Evolutionary conservation across 495 filamentous ascomycete species (phyloP), one percentile per base, ranked within the genome.

Genomic region (Penicillium ucsense): DNA sequence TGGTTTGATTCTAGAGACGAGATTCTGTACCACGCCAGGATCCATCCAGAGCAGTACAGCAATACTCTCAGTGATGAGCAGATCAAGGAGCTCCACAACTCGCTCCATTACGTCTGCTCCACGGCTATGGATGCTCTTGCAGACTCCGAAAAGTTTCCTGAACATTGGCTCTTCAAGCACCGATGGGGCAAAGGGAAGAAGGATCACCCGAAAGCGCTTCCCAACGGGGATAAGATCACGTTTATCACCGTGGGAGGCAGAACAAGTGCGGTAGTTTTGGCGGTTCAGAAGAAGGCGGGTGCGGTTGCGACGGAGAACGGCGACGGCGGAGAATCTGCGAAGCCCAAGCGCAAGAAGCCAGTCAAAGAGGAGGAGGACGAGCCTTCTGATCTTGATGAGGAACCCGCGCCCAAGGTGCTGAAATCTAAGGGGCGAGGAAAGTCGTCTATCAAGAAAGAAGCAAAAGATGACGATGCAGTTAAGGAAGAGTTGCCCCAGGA

Each of bases 21-120:
- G 53, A 82, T 95, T 31, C 61, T 98, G 30, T 96, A 86, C 56
- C 80, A 95, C 54, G 83, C 90, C 4, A 82, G 77, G 46, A 77
- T 96, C 10, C 92, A 98, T 49, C 92, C 92, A 0, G 91, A 95
- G 61, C 85, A 92, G 52, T 91, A 90, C 66, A 86, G 84, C 63
- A 82, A 96, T 55, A 88, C 86, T 6, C 81, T 98, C 54, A 71
- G 57, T 47, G 77, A 85, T 39, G 77, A 68, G 4, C 85, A 95
- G 60, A 76, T 92, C 48, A 77, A 77, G 52, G 70, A 70, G 29
- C 72, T 98, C 6, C 80, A 91, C 63, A 67, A 77, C n/a, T 75
- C 84, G 0, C 80, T 96, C 35, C 71, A 82, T 45, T 79, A 86
- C 46, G 83, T 98, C 35, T 95, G 88, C 56, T 75, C 82, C 37